Evolutionary conservation across 2,329 filamentous ascomycete species (phyloP), one percentile per base, ranked within the genome.

Genomic region (Venturia pyrina): DNA sequence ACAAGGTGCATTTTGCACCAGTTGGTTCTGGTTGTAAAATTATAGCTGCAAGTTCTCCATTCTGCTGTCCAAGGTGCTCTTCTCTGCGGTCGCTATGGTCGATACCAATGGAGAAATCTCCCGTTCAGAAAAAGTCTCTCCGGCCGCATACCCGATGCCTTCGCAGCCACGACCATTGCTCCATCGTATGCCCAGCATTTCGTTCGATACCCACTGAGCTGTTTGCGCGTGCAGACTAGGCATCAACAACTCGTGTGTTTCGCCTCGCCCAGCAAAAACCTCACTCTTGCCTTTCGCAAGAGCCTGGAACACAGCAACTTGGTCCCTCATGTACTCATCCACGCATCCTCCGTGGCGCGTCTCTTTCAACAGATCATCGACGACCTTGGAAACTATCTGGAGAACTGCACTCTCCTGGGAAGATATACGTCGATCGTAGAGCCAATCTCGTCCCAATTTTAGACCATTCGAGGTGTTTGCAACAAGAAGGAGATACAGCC

Each of bases 301-400:
- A 19, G 82, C 82, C 70, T 86, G 83, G 66, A 85, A 87, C 0
- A 87, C 77, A 1, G 86, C 81, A 34, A 87, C 69, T 69, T 87
- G 85, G 72, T 87, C 85, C 56, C 82, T 75, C 79, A 85, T 78
- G 68, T 79, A 77, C 70, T 80, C 78, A 69, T 87, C 85, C 4
- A 85, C 79, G 69, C 78, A 82, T 0, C 81, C 79, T 0, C 74
- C 77, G 66, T 79, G 75, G 15, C 73, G 71, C 57, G 83, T 72
- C 66, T 86, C 83, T 0, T 69, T 62, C 0, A 77, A 70, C 43
- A 87, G 72, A 11, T 79, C 75, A 0, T 74, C 70, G 3, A 79
- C 75, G 4, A 83, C 82, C 8, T 72, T 71, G 40, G 78, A 73
- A 4, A 80, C 76, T 46, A 85, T 73, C 2, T 71, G 69, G 1